Conservation (phyloP, 106 monocot species). For the Amphibolis antarctica region DNA sequence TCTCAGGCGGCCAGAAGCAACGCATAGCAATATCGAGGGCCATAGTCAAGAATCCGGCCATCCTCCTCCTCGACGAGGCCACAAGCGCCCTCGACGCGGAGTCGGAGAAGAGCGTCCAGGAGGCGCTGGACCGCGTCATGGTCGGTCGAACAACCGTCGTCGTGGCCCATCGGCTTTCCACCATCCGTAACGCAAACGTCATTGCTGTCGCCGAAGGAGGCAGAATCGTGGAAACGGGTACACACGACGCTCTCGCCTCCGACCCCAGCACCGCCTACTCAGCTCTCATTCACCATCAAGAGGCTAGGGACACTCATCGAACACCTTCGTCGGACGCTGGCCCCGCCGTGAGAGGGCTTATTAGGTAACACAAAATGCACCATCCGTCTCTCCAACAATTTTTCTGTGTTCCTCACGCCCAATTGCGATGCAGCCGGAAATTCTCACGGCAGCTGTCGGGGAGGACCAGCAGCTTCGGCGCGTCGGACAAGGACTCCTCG, state of each 20-base stretch:
- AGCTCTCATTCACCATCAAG: slow-evolving; percentile 64
- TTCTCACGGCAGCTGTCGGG: slow-evolving; percentile 56
- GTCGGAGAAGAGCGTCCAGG: slow-evolving; percentile 25
- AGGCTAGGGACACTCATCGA: slow-evolving; percentile 22
- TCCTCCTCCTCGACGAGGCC: slow-evolving; percentile 95
- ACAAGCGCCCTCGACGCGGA: slow-evolving; percentile 24
- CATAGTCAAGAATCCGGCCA: slow-evolving; percentile 82
- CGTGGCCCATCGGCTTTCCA: slow-evolving; percentile 25
- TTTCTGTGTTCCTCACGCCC: neutral
- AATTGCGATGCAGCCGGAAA: slow-evolving; percentile 31
- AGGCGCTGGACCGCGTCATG: slow-evolving; percentile 24
- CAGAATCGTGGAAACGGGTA: slow-evolving; percentile 43
- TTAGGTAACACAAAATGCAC: slow-evolving; percentile 52
- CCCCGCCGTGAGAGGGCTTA: slow-evolving; percentile 17
- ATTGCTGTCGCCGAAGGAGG: slow-evolving; percentile 20
- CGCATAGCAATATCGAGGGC: slow-evolving; percentile 51
- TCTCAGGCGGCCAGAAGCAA: slow-evolving; percentile 30
- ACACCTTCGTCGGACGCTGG: slow-evolving; percentile 20
- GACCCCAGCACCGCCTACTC: slow-evolving; percentile 42
- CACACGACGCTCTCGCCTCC: slow-evolving; percentile 71
- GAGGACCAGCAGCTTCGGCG: slow-evolving; percentile 49
- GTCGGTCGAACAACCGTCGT: slow-evolving; percentile 22
- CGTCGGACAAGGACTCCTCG: slow-evolving; percentile 64
- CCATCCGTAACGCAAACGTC: slow-evolving; percentile 15
- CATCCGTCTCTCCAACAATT: no score